Evolutionary conservation across 2,329 filamentous ascomycete species (phyloP), one percentile per base, ranked within the genome.

Genomic region (Hirsutella minnesotensis): DNA sequence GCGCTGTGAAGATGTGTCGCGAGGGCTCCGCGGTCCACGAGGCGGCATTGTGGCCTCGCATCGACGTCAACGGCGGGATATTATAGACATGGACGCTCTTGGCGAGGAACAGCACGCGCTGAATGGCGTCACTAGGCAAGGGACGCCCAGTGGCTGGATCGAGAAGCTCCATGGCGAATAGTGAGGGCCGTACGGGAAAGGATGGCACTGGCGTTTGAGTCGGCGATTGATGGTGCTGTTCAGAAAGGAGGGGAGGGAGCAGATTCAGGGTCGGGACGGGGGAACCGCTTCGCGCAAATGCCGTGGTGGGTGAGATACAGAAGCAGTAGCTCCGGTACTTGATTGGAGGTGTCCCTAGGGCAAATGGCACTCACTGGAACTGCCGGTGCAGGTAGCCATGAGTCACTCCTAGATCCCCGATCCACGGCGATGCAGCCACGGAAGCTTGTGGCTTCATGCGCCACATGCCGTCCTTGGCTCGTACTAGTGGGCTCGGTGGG

Each of bases 1-100:
- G 83, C 36, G 83, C 85, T 39, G 86, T 90, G 68, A 94, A 94
- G 65, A 94, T 94, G 58, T 86, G 80, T 31, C 81, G 77, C 49
- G 75, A 72, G 46, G 78, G 75, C 46, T 81, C 74, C 38, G 70
- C 69, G 22, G 86, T 94, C 87, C 87, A 95, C 49, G 74, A 67
- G 12, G 80, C 72, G 46, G 88, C 87, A 30, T 73, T 75, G 70
- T 94, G 84, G 60, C 87, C 87, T 60, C 83, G 83, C 53, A 79
- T 86, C 16, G 81, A 83, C 37, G 81, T 73, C 45, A 88, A 70
- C 20, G 87, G 86, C 16, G 87, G 87, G 60, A 94, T 88, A 56
- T 83, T 79, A 72, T 94, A 95, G 69, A 94, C 75, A 68, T 94
- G 86, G 49, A 92, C 82, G 50, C 73, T 69, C 54, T 73, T 68